Conservation (phyloP, 2,329 filamentous ascomycete species). For the Amauroascus verrucosus region DNA sequence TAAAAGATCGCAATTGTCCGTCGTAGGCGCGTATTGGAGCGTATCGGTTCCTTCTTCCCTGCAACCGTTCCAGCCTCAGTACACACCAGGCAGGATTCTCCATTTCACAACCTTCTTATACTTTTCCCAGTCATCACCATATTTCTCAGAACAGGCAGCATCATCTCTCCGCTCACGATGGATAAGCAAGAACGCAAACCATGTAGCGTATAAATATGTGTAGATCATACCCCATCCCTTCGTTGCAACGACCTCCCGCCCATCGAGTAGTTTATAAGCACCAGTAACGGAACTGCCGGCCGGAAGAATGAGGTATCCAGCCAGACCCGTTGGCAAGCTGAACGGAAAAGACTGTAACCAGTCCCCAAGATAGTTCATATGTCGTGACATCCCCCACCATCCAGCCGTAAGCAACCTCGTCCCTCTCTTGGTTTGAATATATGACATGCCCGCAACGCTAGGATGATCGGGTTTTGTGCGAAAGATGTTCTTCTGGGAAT, state of each 20-base stretch:
- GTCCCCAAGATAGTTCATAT: conserved; percentile 19
- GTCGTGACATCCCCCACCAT: conserved; percentile 18
- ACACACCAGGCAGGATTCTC: too few relatives aligned
- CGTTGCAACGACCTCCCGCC: conserved; percentile 10
- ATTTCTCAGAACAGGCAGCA: conserved; percentile 17
- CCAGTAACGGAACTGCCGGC: conserved; percentile 3
- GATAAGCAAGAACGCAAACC: conserved; percentile 19
- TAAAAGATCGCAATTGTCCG: too few relatives aligned
- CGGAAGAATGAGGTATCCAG: conserved; percentile 16
- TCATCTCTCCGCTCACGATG: conserved; percentile 20
- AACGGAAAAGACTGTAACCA: conserved; percentile 17
- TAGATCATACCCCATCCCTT: conserved; percentile 16
- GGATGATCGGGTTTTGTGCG: conserved; percentile 76
- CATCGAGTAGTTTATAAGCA: too few relatives aligned
- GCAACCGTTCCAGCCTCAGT: too few relatives aligned
- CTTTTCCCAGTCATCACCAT: conserved; percentile 18
- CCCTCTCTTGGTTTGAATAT: conserved; percentile 57
- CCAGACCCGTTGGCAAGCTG: conserved; percentile 17
- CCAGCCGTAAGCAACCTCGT: conserved; percentile 14
- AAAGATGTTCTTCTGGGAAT: conserved; percentile 92
- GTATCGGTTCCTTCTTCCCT: too few relatives aligned
- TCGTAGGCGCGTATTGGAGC: too few relatives aligned
- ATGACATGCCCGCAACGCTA: conserved; percentile 66
- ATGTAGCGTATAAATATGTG: conserved; percentile 20
- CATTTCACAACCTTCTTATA: too few relatives aligned